Percentiles rank a stretch among this genome's conserved stretches.
Evolutionary conservation across 1,284 basidiomycete species (phyloP).

Genomic region (Porodaedalea pini): DNA sequence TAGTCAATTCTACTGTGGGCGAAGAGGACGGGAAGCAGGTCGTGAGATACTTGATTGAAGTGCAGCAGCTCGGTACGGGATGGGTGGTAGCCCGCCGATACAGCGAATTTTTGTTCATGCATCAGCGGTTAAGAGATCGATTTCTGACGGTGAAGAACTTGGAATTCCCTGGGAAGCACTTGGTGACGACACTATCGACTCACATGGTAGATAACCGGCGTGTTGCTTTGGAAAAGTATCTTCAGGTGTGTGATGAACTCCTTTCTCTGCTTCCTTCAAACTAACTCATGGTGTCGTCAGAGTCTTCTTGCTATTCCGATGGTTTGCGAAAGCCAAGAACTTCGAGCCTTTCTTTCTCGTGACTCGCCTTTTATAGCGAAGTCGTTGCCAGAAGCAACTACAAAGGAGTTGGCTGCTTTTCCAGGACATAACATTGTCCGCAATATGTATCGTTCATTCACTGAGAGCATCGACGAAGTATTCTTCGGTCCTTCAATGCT

Average conservation of each 20-base stretch:
- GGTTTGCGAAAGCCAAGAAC: conserved; percentile 80
- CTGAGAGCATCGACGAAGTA: conserved; percentile 91
- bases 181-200: conserved; percentile 78
- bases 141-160: conserved; percentile 63
- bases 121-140: conserved; percentile 77
- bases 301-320: conserved; percentile 67
- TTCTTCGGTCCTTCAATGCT: conserved; percentile 91
- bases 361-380: conserved; percentile 74
- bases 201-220: conserved; percentile 82
- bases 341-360: conserved; percentile 85
- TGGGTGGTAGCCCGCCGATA: conserved; percentile 93
- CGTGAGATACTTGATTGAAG: conserved; percentile 89
- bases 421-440: conserved; percentile 75
- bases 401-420: conserved; percentile 45
- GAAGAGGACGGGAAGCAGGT: conserved; percentile 87
- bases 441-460: conserved; percentile 82
- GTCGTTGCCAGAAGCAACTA: conserved; percentile 34
- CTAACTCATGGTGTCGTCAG: conserved; percentile 38
- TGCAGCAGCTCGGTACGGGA: conserved; percentile 83
- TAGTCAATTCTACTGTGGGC: conserved; percentile 72
- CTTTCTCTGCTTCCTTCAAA: not conserved
- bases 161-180: conserved; percentile 88
- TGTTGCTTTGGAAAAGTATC: conserved; percentile 79
- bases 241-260: conserved; percentile 60
- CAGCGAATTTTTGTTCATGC: conserved; percentile 90